Conservation (phyloP, 2,329 filamentous ascomycete genomes). For the Cercospora janseana region DNA sequence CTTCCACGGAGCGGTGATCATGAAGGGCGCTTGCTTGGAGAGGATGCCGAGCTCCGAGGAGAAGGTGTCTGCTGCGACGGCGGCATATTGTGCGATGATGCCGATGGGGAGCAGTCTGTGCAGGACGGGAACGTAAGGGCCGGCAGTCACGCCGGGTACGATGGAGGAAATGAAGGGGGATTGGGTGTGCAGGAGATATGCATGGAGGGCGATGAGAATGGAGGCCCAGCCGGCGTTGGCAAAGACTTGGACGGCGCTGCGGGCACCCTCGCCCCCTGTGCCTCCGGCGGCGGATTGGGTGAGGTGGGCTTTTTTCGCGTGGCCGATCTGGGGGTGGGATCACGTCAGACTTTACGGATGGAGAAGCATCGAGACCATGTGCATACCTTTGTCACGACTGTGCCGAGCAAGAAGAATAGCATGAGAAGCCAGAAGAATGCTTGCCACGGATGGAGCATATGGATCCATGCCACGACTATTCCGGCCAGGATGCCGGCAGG, state of each 20-base stretch:
- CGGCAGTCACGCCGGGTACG: slow-evolving; percentile 23
- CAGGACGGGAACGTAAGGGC: slow-evolving; percentile 44
- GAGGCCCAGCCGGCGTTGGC: slow-evolving; percentile 83
- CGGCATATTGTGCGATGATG: slow-evolving; percentile 67
- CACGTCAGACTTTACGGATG: background rate
- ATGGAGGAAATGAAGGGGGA: slow-evolving; percentile 36
- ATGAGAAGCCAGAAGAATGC: slow-evolving; percentile 81
- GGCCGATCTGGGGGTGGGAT: slow-evolving; percentile 64
- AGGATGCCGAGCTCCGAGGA: slow-evolving; percentile 94
- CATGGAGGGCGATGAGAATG: slow-evolving; percentile 57
- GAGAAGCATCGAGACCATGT: background rate
- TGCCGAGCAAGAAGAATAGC: slow-evolving; percentile 85
- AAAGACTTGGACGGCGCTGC: slow-evolving; percentile 84
- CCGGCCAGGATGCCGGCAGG: slow-evolving; percentile 71
- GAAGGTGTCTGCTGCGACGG: slow-evolving; percentile 89
- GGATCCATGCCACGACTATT: slow-evolving; percentile 68
- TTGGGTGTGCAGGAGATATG: slow-evolving; percentile 41
- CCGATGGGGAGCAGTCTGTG: slow-evolving; percentile 47
- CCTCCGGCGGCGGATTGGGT: slow-evolving; percentile 74
- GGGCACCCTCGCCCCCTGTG: slow-evolving; percentile 73
- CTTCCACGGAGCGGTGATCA: slow-evolving; percentile 80
- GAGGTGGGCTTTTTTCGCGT: slow-evolving; percentile 76
- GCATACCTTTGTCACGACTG: slow-evolving; percentile 73
- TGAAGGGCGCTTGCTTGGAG: slow-evolving; percentile 68
- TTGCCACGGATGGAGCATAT: slow-evolving; percentile 90